phyloP scores from a whole-genome alignment of 176 grass and related monocot species.

The Eragrostis curvula region DNA sequence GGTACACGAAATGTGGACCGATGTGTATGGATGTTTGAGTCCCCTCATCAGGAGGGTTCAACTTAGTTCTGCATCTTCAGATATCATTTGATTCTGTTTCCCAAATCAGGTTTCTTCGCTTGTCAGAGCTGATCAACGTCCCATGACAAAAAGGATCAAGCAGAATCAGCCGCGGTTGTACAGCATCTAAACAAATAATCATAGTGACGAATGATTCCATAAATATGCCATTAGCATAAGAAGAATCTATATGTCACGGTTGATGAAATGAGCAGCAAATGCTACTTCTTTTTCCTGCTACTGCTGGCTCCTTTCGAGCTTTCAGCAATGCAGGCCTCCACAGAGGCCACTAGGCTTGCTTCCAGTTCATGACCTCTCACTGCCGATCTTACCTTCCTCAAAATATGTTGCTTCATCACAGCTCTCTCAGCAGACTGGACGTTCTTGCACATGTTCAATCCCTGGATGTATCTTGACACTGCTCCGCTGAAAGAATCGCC shows the following conservation, averaged over 20 bases:
- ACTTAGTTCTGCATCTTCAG: background rate
- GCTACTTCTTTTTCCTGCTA: slow-evolving; percentile 58
- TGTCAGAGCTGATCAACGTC: background rate
- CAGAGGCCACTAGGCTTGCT: slow-evolving; percentile 52
- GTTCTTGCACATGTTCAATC: slow-evolving; percentile 78
- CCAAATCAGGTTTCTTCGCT: background rate
- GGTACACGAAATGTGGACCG: too few relatives aligned
- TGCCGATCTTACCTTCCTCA: slow-evolving; percentile 63
- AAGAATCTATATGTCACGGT: background rate
- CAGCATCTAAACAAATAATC: background rate
- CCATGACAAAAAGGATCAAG: background rate
- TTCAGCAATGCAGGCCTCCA: slow-evolving; percentile 58
- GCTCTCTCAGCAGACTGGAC: slow-evolving; percentile 63
- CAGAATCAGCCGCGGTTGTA: background rate
- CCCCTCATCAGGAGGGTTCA: background rate
- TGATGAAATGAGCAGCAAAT: background rate
- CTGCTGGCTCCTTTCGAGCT: slow-evolving; percentile 52
- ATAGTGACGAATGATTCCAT: background rate
- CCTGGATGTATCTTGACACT: slow-evolving; percentile 70
- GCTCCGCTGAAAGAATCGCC: slow-evolving; percentile 57
- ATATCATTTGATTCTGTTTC: background rate
- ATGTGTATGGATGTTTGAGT: background rate
- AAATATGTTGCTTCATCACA: slow-evolving; percentile 77
- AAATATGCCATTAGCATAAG: background rate
- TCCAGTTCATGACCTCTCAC: slow-evolving; percentile 59